Base-by-base conservation (phyloP, 83 land plant species). In the Thuja plicata region DNA sequence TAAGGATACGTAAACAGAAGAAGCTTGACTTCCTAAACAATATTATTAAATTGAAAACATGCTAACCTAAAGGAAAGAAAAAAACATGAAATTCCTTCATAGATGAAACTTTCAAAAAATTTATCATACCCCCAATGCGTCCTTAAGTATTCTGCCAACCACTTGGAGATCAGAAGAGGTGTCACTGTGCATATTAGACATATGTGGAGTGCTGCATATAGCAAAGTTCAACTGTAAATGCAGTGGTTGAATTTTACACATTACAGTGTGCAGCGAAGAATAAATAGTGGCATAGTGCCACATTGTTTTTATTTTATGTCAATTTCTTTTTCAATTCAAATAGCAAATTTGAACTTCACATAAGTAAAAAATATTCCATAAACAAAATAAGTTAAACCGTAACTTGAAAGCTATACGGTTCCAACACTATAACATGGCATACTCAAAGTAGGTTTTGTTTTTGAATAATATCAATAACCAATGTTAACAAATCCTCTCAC, bases 121-220 rank as follows among this genome's bases (percentile, higher is more conserved):
- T 48, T 66, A 88, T 45, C 45, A 43, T 88, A 96, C 97, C 95
- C 96, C 97, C 38, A 95, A 89, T n/a, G 92, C 77, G 48, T 93
- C 93, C 85, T 91, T 92, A 86, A 96, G 88, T 60, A 89, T 93
- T 41, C 24, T 87, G 13, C 88, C 95, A 84, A 95, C 95, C 11
- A 92, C 92, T 87, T 74, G 89, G 66, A 96, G 92, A 91, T 96
- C 96, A 21, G 92, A 50, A 37, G 96, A 89, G 13, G 87, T 89
- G 88, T 96, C 97, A 60, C 93, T 95, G 87, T 96, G 96, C 93
- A 96, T 96, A 3, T 92, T 93, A 32, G 96, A 96, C 89, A 95
- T 90, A 70, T 91, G 89, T 37, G 97, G 97, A 38, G 97, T 94
- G 89, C 97, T 96, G 91, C 90, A 89, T 43, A 88, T 77, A 76